A percentile compares a stretch with the other conserved stretches of the same genome.
These are phyloP conservation scores for Xylariaceae sp. DNA, from an alignment of 2,329 filamentous ascomycete genomes.

Conservation along the genomic window DNA sequence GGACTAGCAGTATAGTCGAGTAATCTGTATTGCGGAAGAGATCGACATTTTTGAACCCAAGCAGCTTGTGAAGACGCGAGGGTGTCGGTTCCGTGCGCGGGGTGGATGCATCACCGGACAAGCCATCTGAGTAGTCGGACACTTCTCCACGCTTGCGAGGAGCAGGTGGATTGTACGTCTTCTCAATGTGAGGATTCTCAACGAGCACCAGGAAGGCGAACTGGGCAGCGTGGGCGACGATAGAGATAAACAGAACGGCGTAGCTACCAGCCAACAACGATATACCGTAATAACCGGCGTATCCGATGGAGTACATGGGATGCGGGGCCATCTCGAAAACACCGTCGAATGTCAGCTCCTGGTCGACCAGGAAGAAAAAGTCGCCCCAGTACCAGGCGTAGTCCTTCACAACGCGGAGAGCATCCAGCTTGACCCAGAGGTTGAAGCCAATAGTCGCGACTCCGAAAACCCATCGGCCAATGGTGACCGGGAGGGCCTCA, in stretches of 20 bases:
- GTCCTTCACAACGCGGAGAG: constrained; percentile 95
- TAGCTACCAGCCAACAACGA: constrained; percentile 98
- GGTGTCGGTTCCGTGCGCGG: constrained; percentile 36
- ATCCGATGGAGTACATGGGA: constrained; percentile 98
- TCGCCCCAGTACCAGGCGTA: constrained; percentile 99
- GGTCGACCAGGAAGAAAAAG: constrained; percentile 97
- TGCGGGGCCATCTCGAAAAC: constrained; percentile 99
- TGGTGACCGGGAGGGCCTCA: constrained; percentile 62
- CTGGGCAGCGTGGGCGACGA: constrained; percentile 87
- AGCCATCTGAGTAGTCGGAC: constrained; percentile 10
- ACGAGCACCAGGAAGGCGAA: constrained; percentile 87
- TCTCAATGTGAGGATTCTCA: constrained; percentile 96
- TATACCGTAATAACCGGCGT: constrained; percentile 96
- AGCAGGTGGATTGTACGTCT: constrained; percentile 87
- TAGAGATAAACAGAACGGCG: constrained; percentile 93
- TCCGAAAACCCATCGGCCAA: constrained; percentile 71
- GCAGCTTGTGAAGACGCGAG: constrained; percentile 68
- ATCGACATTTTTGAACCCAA: constrained; percentile 80
- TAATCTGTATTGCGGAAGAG: constrained; percentile 81
- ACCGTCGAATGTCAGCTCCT: constrained; percentile 94
- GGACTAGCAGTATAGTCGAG: constrained; percentile 66
- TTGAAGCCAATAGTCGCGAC: constrained; percentile 83
- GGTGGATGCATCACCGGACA: constrained; percentile 12
- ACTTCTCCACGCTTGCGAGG: constrained; percentile 51
- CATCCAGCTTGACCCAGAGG: constrained; percentile 96